Base-by-base conservation (phyloP, 1,284 basidiomycete genomes). In the Sanghuangporus sanghuang region DNA sequence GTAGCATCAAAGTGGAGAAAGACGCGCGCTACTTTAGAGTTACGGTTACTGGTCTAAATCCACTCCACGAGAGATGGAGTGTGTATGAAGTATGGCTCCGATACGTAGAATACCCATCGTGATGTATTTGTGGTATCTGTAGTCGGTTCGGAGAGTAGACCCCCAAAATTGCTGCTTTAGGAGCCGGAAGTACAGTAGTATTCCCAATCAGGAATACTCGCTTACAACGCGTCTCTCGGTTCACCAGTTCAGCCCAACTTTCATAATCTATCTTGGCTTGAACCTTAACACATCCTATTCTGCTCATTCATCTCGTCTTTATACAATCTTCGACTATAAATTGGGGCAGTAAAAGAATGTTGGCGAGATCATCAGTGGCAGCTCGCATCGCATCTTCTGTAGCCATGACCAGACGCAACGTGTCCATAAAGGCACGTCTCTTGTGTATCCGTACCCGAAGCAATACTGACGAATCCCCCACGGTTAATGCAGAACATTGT, bases 1-100 rank as follows among this genome's bases (percentile, higher is more conserved):
- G 74, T 66, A 78, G 73, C 57, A 67, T 74, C 36, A 69, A 65
- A 46, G 71, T 72, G 61, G 44, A 40, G 18, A 65, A 46, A 14
- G 64, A 50, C 61, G 73, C 71, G 59, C 74, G 76, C 52, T 75
- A 74, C 63, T 78, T 81, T 68, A 75, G 74, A 62, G 72, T 71
- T 18, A 57, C n/a, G 35, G 23, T 39, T 3, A 3, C 61, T 40
- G 38, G 44, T 16, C 38, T 16, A 6, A 40, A 27, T 70, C 71
- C 44, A 71, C 77, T 23, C 72, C 76, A 57, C 67, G 73, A 57
- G 61, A 69, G 38, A 55, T 85, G 82, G 81, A 70, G 69, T 60
- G 67, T 85, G 55, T 71, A 78, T 64, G 84, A 82, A 67, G 69
- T 83, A 12, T 84, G 79, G 80, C 64, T 79, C 61, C 73, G 76